phyloP scores from a whole-genome alignment of 176 grass and related monocot genomes.

The Aegilops sharonensis region DNA sequence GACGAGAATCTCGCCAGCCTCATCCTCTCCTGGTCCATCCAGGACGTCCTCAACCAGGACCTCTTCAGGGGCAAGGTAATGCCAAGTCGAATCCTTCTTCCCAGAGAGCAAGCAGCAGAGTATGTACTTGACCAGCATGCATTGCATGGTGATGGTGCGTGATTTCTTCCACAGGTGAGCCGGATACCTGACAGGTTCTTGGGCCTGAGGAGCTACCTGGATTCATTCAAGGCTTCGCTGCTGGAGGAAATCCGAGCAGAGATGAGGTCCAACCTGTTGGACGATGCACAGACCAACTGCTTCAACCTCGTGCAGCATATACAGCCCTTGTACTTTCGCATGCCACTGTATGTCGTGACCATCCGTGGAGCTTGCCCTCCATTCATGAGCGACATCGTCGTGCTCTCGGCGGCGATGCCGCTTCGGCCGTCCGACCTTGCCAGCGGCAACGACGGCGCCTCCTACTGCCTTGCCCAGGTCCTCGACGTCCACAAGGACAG shows the following conservation, averaged over 20 bases:
- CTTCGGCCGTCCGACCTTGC: constrained; percentile 24
- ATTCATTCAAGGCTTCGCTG: constrained; percentile 39
- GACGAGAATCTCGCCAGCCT: constrained; percentile 2
- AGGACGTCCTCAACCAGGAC: constrained; percentile 54
- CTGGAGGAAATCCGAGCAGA: constrained; percentile 58
- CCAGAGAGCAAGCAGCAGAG: neutral
- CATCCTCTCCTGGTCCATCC: constrained; percentile 60
- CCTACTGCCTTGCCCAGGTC: constrained; percentile 34
- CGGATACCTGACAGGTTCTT: constrained; percentile 42
- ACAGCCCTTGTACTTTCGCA: neutral
- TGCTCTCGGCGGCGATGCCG: constrained; percentile 19
- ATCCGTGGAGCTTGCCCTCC: neutral
- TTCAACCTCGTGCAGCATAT: neutral
- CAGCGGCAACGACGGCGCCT: neutral
- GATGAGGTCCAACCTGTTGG: constrained; percentile 40
- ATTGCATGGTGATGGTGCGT: too few relatives aligned
- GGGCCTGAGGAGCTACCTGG: constrained; percentile 39
- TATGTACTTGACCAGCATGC: too few relatives aligned
- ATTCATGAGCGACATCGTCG: constrained; percentile 42
- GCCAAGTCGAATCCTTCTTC: too few relatives aligned
- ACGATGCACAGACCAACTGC: neutral
- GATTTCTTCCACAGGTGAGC: neutral
- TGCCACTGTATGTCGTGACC: neutral
- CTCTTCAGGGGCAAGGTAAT: constrained; percentile 52
- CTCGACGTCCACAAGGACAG: accelerated